These are phyloP conservation scores for Citrus sinensis DNA, from an alignment of 345 rosid genomes.

Conservation along the genomic window DVS_A1.0 CM039169.1:27020501-27021000, in stretches of 20 bases:
- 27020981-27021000: background rate
- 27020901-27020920: background rate
- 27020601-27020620: background rate
- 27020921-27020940: background rate
- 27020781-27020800: background rate
- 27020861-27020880: background rate
- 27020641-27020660: too few relatives aligned
- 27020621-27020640: too few relatives aligned
- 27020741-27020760: background rate
- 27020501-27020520: background rate
- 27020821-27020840: background rate
- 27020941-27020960: background rate
- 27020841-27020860: background rate
- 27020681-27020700: background rate
- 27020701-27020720: conserved; percentile 9
- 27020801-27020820: background rate
- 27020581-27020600: too few relatives aligned
- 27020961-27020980: background rate
- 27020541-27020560: background rate
- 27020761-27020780: background rate
- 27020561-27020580: too few relatives aligned
- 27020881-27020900: background rate
- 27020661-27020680: too few relatives aligned
- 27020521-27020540: background rate
- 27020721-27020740: background rate